These are phyloP conservation scores for Yamadazyma pseudoaaseri DNA, from an alignment of 1,139 yeast species.

Conservation along the genomic window DNA sequence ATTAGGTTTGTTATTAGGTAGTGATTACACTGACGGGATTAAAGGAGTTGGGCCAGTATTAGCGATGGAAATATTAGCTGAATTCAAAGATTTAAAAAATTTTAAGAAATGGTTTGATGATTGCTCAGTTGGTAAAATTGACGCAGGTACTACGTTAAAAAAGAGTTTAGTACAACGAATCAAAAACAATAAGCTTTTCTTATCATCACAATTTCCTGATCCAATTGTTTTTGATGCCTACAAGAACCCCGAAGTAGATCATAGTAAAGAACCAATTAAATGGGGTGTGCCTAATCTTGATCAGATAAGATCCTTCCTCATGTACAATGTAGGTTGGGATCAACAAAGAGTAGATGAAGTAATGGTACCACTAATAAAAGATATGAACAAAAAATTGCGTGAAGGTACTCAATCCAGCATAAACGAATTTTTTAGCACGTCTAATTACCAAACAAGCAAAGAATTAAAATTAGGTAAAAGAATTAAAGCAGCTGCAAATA, in stretches of 20 bases:
- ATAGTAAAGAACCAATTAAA: conserved; percentile 68
- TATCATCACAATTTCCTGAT: conserved; percentile 73
- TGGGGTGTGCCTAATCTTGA: conserved; percentile 95
- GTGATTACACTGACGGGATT: conserved; percentile 92
- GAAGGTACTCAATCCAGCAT: conserved; percentile 57
- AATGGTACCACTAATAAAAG: conserved; percentile 82
- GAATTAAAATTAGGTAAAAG: conserved; percentile 57
- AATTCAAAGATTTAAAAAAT: conserved; percentile 51
- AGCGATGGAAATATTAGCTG: conserved; percentile 91
- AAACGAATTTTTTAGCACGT: conserved; percentile 59
- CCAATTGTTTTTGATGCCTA: conserved; percentile 71
- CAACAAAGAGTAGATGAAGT: conserved; percentile 77
- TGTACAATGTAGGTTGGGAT: conserved; percentile 79
- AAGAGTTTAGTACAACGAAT: conserved; percentile 56
- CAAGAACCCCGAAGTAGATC: conserved; percentile 76
- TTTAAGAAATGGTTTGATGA: conserved; percentile 44
- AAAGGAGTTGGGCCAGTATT: conserved; percentile 92
- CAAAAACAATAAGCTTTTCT: conserved; percentile 56
- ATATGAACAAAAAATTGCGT: conserved; percentile 60
- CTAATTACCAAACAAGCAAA: conserved; percentile 41
- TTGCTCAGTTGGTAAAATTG: conserved; percentile 19
- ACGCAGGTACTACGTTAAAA: conserved; percentile 27
- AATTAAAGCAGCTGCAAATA: conserved; percentile 55
- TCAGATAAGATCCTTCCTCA: conserved; percentile 66
- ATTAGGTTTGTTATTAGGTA: conserved; percentile 79